A percentile compares a stretch with the other conserved stretches of the same genome.
These are phyloP conservation scores for slime mould (Dictyostelium discoideum) DNA, from an alignment of 78 protist genomes.

Conservation along the genomic window DNA sequence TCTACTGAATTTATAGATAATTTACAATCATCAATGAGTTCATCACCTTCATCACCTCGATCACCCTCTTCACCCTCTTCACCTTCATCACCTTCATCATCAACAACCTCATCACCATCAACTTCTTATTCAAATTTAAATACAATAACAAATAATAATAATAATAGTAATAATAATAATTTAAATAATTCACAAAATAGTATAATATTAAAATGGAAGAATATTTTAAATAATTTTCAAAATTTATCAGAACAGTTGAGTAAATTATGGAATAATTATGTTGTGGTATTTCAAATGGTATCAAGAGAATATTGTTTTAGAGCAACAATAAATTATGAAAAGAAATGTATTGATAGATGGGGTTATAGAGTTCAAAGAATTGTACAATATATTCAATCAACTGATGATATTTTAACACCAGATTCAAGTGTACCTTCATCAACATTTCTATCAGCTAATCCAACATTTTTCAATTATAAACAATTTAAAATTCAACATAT, in stretches of 20 bases:
- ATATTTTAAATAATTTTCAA: constrained; percentile 29
- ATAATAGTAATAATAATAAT: background rate
- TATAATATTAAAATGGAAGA: constrained; percentile 30
- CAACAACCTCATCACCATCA: background rate
- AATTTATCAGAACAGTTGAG: constrained; percentile 31
- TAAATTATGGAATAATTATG: constrained; percentile 31
- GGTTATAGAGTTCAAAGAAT: constrained; percentile 30
- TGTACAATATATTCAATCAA: constrained; percentile 41
- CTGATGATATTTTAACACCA: constrained; percentile 21
- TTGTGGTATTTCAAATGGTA: constrained; percentile 27
- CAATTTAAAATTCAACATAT: constrained; percentile 45
- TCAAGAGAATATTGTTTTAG: constrained; percentile 51
- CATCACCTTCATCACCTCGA: background rate
- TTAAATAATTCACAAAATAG: background rate
- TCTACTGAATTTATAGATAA: background rate
- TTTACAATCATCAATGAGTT: background rate
- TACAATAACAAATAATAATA: background rate
- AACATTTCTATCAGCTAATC: background rate
- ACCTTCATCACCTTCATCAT: background rate
- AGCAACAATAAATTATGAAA: constrained; percentile 22
- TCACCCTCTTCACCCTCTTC: background rate
- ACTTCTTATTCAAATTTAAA: background rate
- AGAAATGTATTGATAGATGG: constrained; percentile 66
- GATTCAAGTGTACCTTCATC: constrained; percentile 64
- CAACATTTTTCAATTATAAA: constrained; percentile 37